Conservation (phyloP, 1,139 yeast genomes). For the Debaryomyces fabryi region DNA sequence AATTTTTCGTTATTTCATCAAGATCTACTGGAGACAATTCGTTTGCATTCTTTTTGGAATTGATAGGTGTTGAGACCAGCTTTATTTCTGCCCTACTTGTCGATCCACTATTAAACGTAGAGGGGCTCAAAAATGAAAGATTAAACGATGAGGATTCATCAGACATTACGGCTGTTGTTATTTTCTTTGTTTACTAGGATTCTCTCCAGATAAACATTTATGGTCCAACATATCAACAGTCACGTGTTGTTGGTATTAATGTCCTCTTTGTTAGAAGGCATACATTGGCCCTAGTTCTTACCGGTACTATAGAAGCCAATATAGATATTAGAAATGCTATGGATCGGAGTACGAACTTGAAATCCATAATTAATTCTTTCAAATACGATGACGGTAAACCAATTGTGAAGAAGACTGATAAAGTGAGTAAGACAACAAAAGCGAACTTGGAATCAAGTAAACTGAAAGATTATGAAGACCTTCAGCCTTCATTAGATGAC, state of each 20-base stretch:
- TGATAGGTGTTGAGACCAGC: constrained; percentile 18
- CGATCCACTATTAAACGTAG: constrained; percentile 14
- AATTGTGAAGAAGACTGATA: constrained; percentile 3
- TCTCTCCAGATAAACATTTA: background rate
- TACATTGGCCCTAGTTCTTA: background rate
- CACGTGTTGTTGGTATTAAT: constrained; percentile 1
- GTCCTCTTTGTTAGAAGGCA: background rate
- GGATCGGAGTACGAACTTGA: constrained; percentile 11
- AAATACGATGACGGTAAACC: constrained; percentile 14
- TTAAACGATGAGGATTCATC: constrained; percentile 13
- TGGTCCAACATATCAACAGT: background rate
- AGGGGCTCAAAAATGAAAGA: constrained; percentile 13
- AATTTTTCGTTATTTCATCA: constrained; percentile 7
- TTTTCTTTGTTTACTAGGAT: background rate
- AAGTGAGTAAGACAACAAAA: constrained; percentile 2
- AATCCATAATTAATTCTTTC: constrained; percentile 21
- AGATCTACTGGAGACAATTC: constrained; percentile 12
- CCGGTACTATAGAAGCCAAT: background rate
- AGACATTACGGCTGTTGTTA: constrained; percentile 5
- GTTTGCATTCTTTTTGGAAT: constrained; percentile 1
- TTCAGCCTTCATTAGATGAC: constrained; percentile 39
- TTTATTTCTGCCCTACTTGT: constrained; percentile 17
- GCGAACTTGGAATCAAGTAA: background rate
- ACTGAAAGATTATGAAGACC: constrained; percentile 21
- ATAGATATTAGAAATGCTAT: background rate